These are phyloP conservation scores for Cicer chorassanicum DNA, from an alignment of 306 rosid genomes.

Conservation along the genomic window DNA sequence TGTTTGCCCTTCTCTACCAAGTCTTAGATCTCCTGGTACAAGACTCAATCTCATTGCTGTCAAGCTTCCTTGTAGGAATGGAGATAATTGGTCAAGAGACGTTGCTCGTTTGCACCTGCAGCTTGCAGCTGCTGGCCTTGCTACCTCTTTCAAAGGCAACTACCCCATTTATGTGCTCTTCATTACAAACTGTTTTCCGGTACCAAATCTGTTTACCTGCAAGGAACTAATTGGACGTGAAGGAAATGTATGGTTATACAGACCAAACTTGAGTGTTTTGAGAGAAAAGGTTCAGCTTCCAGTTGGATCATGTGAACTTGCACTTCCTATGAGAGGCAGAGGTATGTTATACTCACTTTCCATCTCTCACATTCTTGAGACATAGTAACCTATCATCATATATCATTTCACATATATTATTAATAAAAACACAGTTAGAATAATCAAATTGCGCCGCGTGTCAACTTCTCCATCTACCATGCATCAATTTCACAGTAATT, in stretches of 20 bases:
- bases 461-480: not conserved
- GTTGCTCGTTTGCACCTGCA: conserved; percentile 88
- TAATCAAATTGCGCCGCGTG: not conserved
- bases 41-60: conserved; percentile 75
- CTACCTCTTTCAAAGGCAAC: conserved; percentile 76
- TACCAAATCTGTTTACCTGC: conserved; percentile 79
- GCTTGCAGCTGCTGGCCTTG: conserved; percentile 85
- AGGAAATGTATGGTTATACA: conserved; percentile 81
- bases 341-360: conserved; percentile 57
- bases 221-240: conserved; percentile 66
- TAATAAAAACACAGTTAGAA: not conserved
- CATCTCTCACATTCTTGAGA: conserved; percentile 18
- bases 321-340: conserved; percentile 79
- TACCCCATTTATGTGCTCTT: conserved; percentile 74
- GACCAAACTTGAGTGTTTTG: conserved; percentile 70
- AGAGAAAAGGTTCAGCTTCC: conserved; percentile 80
- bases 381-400: not conserved
- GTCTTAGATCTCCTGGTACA: conserved; percentile 60
- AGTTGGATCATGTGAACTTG: conserved; percentile 90
- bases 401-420: not conserved
- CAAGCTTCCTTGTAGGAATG: conserved; percentile 82
- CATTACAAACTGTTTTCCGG: conserved; percentile 71
- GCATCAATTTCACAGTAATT: not conserved
- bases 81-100: conserved; percentile 87
- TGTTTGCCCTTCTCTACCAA: conserved; percentile 78